Evolutionary conservation across 208 protist species (phyloP), one percentile per base, ranked within the genome.

Genomic region (Trypanosoma congolense): DNA sequence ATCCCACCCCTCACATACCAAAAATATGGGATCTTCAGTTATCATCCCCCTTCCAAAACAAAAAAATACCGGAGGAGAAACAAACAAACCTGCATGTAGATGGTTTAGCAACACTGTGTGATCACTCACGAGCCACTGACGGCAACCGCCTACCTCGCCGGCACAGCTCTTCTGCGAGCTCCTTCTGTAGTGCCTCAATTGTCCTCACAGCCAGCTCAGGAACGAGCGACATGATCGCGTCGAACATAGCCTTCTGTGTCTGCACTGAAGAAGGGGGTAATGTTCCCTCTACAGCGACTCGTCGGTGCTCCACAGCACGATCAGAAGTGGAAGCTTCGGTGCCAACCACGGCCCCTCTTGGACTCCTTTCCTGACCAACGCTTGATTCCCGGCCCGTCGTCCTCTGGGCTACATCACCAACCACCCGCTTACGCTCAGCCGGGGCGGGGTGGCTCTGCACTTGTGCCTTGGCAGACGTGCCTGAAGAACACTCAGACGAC

Each of bases 121-220:
- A 19, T 19, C 22, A 29, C 12, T 29, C 16, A 1, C 25, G 42
- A 8, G 42, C 33, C 2, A 18, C 28, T 8, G 44, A 41, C 9
- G 9, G 56, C 16, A 40, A 6, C 8, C 16, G 45, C 19, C 26
- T 45, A 47, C 72, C 58, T 21, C 61, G 59, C 60, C 69, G 67
- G 43, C 72, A 56, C 18, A 89, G 43, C 19, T 78, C 82, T 42
- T 78, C 72, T 38, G 61, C 43, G 29, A 95, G 63, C 49, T 96
- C 91, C 19, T 68, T 60, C 50, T 88, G 65, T 42, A 96, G 72
- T 53, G 87, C 28, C 55, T 90, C 77, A 42, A 96, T 56, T 18
- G 83, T 85, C 44, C 87, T 77, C 42, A 87, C 53, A 40, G 78
- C 85, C 21, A 96, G 75, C 76, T 94, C 88, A 0, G 85, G 64